Conservation (phyloP, 305 asterid species). For the Fraxinus platypoda region DNA sequence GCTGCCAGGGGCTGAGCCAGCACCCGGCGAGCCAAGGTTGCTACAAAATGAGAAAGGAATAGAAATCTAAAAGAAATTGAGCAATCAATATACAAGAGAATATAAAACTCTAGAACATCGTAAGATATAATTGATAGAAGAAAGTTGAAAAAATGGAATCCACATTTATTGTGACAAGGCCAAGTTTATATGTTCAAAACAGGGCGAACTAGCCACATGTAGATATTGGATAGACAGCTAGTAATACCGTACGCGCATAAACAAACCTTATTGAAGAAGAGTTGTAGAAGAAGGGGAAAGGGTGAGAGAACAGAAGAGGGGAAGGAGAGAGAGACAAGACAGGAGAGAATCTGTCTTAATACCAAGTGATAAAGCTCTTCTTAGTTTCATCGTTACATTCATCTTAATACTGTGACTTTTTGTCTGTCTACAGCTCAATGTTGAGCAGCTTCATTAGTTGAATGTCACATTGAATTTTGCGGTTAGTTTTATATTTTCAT, state of each 20-base stretch:
- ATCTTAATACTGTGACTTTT: not conserved
- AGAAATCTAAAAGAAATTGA: not conserved
- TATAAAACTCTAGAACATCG: not conserved
- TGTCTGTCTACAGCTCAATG: not conserved
- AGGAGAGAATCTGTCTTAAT: not conserved
- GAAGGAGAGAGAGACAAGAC: not conserved
- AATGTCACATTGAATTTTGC: not conserved
- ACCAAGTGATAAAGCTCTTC: not conserved
- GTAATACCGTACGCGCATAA: not conserved
- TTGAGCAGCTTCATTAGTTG: not conserved
- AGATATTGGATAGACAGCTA: not conserved
- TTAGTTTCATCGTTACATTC: not conserved
- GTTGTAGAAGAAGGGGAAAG: not conserved
- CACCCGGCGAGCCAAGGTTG: not conserved
- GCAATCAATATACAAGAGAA: not conserved
- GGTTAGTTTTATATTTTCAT: not conserved
- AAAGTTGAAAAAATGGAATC: not conserved
- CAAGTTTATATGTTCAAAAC: too few species aligned
- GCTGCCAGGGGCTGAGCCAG: too few species aligned
- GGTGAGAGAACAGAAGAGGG: not conserved
- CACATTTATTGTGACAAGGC: not conserved
- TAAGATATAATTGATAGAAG: not conserved
- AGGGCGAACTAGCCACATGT: too few species aligned
- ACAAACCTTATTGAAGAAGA: not conserved
- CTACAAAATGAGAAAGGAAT: constrained; percentile 35